Conservation (phyloP, 2,329 filamentous ascomycete species). For the Phialocephala sp. region DNA sequence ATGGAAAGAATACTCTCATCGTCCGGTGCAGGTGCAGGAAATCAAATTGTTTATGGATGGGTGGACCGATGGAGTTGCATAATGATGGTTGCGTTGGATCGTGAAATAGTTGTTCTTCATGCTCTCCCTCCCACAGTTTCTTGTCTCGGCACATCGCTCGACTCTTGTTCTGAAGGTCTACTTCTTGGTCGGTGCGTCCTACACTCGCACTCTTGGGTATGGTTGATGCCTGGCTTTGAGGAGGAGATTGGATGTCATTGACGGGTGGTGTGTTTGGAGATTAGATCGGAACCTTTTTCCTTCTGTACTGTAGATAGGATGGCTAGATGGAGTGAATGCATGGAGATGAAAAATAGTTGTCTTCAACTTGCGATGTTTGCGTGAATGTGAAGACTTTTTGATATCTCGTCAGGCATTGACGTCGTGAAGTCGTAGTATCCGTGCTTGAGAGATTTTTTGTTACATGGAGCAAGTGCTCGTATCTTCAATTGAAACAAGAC, state of each 20-base stretch:
- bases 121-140: not conserved
- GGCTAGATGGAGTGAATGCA: slow-evolving; percentile 5
- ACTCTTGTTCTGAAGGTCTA: not conserved
- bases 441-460: too few relatives aligned
- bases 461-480: too few relatives aligned
- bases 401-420: too few relatives aligned
- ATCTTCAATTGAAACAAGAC: too few relatives aligned
- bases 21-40: slow-evolving; percentile 10
- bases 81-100: not conserved
- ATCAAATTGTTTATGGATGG: slow-evolving; percentile 14
- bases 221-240: slow-evolving; percentile 14
- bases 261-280: not conserved
- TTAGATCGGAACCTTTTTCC: not conserved
- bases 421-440: too few relatives aligned
- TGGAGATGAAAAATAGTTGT: slow-evolving; percentile 6
- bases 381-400: not conserved
- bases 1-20: slow-evolving; percentile 6
- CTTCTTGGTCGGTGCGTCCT: slow-evolving; percentile 12
- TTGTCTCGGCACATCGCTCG: not conserved
- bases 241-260: slow-evolving; percentile 3
- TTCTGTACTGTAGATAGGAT: slow-evolving; percentile 11
- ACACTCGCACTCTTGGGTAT: slow-evolving; percentile 9
- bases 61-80: slow-evolving; percentile 11
- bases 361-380: not conserved
- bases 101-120: not conserved